Percentiles rank a stretch among this genome's conserved stretches.
These are phyloP conservation scores for Theileria parva DNA, from an alignment of 169 alveolate species.

Conservation along the genomic window DNA sequence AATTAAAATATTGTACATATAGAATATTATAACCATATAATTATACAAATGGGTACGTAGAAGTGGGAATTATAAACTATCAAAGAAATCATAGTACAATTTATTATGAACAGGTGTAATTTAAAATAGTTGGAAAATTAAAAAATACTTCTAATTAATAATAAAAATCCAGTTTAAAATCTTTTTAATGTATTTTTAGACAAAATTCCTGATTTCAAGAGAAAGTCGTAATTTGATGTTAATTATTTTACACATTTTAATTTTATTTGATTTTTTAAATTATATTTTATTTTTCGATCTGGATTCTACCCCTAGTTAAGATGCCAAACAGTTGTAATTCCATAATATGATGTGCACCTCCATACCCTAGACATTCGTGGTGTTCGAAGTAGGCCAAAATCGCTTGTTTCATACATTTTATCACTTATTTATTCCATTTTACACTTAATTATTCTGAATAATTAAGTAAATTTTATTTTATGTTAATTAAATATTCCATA, in stretches of 20 bases:
- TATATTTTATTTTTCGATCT: background rate
- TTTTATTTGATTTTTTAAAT: conserved; percentile 1
- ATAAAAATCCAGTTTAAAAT: background rate
- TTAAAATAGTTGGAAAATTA: too few relatives aligned
- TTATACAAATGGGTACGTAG: background rate
- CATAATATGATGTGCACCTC: conserved; percentile 32
- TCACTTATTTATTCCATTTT: background rate
- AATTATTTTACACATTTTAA: conserved; percentile 7
- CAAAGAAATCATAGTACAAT: background rate
- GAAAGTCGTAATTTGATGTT: background rate
- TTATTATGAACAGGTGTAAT: background rate
- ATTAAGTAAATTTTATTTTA: background rate
- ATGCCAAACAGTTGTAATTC: background rate
- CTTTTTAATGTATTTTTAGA: background rate
- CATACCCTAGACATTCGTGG: conserved; percentile 42
- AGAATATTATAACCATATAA: background rate
- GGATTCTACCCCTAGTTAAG: background rate
- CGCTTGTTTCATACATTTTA: background rate
- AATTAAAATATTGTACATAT: background rate
- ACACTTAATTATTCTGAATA: background rate
- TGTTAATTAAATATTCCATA: background rate
- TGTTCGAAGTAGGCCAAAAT: background rate
- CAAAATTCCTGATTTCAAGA: background rate
- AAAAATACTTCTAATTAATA: too few relatives aligned
- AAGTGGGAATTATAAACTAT: background rate